Conservation (phyloP, 169 alveolate genomes). For the Plasmodium chabaudi region DNA sequence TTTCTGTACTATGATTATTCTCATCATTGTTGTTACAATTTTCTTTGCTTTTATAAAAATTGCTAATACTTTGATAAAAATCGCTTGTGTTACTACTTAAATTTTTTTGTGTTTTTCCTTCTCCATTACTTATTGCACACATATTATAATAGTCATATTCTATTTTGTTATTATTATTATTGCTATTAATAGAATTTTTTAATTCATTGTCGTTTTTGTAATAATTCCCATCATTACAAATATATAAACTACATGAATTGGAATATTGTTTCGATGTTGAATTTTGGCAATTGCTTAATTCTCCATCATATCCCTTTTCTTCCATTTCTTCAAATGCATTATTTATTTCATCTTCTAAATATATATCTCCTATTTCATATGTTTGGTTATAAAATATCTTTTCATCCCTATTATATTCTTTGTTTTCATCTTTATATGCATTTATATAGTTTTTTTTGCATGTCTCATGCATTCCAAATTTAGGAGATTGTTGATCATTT, state of each 20-base stretch:
- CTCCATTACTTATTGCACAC: constrained; percentile 29
- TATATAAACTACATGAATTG: constrained; percentile 2
- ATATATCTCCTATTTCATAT: background rate
- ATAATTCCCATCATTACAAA: background rate
- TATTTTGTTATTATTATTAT: background rate
- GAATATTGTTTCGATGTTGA: background rate
- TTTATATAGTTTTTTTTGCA: background rate
- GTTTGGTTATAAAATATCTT: background rate
- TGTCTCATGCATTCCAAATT: constrained; percentile 33
- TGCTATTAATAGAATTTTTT: constrained; percentile 6
- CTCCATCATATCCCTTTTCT: background rate
- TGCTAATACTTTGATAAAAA: constrained; percentile 68
- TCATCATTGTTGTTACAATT: constrained; percentile 4
- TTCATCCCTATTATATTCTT: background rate
- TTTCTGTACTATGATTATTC: background rate
- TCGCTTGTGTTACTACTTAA: constrained; percentile 58
- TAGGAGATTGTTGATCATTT: constrained; percentile 59
- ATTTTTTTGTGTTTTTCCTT: constrained; percentile 24
- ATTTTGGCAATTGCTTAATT: constrained; percentile 4
- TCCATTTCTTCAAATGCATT: constrained; percentile 1
- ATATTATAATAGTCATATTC: constrained; percentile 10
- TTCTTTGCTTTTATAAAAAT: constrained; percentile 66
- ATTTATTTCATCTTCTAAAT: constrained; percentile 4
- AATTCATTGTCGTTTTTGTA: constrained; percentile 17
- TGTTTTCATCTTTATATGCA: background rate